These are phyloP conservation scores for Colletotrichum horii DNA, from an alignment of 2,329 filamentous ascomycete species.

Conservation along the genomic window DNA sequence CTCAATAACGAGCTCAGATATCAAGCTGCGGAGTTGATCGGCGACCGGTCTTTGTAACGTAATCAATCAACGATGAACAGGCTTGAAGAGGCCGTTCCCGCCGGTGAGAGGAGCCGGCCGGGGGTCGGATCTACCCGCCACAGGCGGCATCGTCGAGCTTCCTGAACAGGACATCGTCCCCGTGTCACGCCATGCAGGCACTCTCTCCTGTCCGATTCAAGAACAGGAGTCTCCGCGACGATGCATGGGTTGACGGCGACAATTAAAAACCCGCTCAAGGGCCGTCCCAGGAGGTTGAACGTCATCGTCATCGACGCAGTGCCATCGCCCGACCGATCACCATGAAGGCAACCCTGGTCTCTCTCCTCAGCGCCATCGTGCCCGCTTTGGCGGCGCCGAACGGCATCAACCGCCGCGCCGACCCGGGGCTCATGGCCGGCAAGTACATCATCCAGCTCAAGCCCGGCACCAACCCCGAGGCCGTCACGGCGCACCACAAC, in stretches of 20 bases:
- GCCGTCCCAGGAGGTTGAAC: neutral
- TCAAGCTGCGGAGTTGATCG: neutral
- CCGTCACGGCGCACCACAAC: constrained; percentile 32
- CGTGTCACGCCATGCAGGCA: constrained; percentile 7
- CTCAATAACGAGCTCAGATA: neutral
- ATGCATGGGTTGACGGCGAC: neutral
- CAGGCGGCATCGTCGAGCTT: constrained; percentile 7
- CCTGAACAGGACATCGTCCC: constrained; percentile 3
- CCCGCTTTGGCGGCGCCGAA: constrained; percentile 7
- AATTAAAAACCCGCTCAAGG: neutral
- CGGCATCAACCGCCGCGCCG: neutral
- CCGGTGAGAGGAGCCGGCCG: neutral
- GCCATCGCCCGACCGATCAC: neutral
- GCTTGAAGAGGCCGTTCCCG: neutral
- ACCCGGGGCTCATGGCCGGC: constrained; percentile 32
- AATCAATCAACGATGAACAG: neutral
- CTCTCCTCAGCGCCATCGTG: neutral
- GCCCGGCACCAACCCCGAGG: constrained; percentile 31
- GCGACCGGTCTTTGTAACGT: neutral
- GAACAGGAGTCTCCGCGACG: constrained; percentile 1
- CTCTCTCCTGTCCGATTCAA: neutral
- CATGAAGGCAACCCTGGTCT: constrained; percentile 4
- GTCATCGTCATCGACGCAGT: neutral
- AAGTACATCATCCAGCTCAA: constrained; percentile 54
- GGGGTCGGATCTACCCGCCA: constrained; percentile 13